phyloP scores from a whole-genome alignment of 352 stramenopile species.

The Phytophthora litchii region DNA sequence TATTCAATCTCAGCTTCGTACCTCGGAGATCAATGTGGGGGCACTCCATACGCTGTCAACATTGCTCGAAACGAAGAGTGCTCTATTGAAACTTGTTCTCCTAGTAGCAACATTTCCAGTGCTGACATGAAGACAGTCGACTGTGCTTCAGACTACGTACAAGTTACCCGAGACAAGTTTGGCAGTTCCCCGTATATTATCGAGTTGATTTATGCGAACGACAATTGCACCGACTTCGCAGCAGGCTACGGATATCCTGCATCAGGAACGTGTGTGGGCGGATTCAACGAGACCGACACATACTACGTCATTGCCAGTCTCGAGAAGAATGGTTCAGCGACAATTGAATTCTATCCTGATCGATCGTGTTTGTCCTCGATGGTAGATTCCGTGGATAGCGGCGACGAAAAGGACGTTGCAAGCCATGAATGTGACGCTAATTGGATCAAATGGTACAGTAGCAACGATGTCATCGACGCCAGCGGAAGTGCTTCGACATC shows the following conservation, averaged over 20 bases:
- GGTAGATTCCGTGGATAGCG: constrained; percentile 7
- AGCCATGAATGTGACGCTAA: constrained; percentile 22
- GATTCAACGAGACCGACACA: constrained; percentile 12
- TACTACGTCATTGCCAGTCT: constrained; percentile 28
- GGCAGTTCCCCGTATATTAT: constrained; percentile 24
- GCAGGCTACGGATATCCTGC: constrained; percentile 14
- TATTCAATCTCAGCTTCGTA: constrained; percentile 25
- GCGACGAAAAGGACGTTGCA: constrained; percentile 9
- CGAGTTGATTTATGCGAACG: constrained; percentile 11
- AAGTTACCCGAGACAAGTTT: constrained; percentile 17
- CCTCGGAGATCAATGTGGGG: constrained; percentile 18
- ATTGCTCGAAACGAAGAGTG: constrained; percentile 9
- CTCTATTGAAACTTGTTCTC: constrained; percentile 7
- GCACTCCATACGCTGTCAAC: constrained; percentile 18
- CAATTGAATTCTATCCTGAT: constrained; percentile 17
- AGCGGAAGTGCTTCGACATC: constrained; percentile 2
- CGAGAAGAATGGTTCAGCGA: constrained; percentile 16
- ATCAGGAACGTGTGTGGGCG: constrained; percentile 11
- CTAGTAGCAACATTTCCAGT: constrained; percentile 7
- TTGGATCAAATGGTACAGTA: constrained; percentile 30
- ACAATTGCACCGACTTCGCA: constrained; percentile 12
- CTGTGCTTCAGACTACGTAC: constrained; percentile 13
- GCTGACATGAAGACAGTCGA: constrained; percentile 20
- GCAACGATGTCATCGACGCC: constrained; percentile 12
- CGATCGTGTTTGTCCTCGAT: constrained; percentile 17